phyloP scores from a whole-genome alignment of 2,329 filamentous ascomycete species.

The Trichoderma endophyticum region DNA sequence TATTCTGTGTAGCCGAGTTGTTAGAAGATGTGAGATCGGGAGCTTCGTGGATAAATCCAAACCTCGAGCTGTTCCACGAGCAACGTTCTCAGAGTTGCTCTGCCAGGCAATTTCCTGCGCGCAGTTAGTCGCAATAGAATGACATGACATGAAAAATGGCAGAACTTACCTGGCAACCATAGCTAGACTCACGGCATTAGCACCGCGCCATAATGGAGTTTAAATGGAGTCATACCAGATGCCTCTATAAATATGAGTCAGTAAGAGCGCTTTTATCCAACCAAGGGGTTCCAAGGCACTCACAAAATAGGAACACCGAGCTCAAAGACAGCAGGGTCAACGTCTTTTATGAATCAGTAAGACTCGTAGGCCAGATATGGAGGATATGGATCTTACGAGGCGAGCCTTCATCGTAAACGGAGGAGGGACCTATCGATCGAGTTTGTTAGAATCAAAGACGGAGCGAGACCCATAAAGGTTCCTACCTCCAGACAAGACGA shows the following conservation, averaged over 20 bases:
- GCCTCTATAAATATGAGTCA: neutral
- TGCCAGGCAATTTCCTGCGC: slow-evolving; percentile 61
- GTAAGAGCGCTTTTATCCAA: slow-evolving; percentile 31
- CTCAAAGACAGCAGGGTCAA: slow-evolving; percentile 75
- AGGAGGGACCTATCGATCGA: neutral
- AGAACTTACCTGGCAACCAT: neutral
- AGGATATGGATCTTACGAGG: neutral
- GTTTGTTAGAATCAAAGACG: neutral
- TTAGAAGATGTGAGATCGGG: neutral
- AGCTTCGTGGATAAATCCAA: neutral
- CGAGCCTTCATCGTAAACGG: neutral
- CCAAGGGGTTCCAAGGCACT: neutral
- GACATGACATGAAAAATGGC: neutral
- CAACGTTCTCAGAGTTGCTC: slow-evolving; percentile 59
- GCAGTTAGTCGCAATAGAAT: neutral
- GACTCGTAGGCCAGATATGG: neutral
- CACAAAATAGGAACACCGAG: slow-evolving; percentile 47
- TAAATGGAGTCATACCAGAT: neutral
- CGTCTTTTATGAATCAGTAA: neutral
- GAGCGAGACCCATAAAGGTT: neutral
- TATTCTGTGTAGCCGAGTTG: neutral
- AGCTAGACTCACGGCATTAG: slow-evolving; percentile 4
- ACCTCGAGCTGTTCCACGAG: slow-evolving; percentile 22
- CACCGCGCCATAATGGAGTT: neutral
- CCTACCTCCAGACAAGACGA: neutral